Base-by-base conservation (phyloP, 805 yeast genomes). In the Sugiyamaella americana region DNA sequence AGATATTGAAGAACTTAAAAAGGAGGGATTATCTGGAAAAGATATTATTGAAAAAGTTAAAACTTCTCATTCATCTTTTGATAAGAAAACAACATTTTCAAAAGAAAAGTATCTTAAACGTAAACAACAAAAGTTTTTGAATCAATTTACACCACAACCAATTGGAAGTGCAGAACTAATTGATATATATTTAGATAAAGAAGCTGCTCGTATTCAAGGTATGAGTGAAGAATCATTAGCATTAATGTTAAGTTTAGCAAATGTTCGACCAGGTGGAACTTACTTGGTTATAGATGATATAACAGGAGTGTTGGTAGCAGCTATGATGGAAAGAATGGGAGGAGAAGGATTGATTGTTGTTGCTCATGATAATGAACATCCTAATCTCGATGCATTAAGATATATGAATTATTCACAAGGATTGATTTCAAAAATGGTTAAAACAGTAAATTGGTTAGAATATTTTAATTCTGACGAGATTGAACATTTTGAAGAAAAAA, bases 41-140 rank as follows among this genome's bases (percentile, higher is more conserved):
- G 80, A 79, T 40, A 83, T 93, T 55, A 88, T 91, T 47, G 83
- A 83, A 51, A 78, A 77, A 21, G 85, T 93, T 66, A 82, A 88
- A 51, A 82, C 80, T 50, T 79, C 89, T 10, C 98, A 93, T 65
- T 83, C 74, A 32, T 84, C 86, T 6, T 93, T 93, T 61, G 87
- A 86, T 56, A 82, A 86, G 62, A 93, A 93, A 65, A 93, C 98
- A 4, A 70, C 80, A 23, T 87, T 76, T 59, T 87, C 96, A 1
- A 96, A 93, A 64, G 95, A 85, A 56, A 93, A 93, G 67, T 93
- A 93, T 64, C 66, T 91, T 57, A 82, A 83, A 53, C 78, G 99
- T 58, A 93, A 93, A 66, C 94, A 87, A 65, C 88, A 84, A 62
- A 93, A 93, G 69, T 93, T 86, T 61, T 75, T 87, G 48, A 78